Conservation (phyloP, 306 rosid genomes). For the Trifolium pratense region DNA sequence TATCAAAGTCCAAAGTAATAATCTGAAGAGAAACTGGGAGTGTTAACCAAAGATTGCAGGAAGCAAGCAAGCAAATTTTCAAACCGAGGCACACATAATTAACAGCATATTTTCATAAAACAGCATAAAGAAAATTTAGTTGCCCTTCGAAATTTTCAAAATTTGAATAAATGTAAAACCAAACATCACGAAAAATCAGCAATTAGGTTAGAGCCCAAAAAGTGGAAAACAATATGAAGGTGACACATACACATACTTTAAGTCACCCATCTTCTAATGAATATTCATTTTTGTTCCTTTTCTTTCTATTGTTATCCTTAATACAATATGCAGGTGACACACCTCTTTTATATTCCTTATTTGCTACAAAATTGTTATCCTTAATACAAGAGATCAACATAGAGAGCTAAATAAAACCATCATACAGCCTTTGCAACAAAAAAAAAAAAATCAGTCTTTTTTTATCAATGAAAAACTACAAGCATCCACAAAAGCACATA, state of each 20-base stretch:
- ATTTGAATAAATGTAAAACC: background rate
- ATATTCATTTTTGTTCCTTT: background rate
- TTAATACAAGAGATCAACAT: constrained; percentile 1
- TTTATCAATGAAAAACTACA: constrained; percentile 1
- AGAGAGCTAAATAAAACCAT: constrained; percentile 15
- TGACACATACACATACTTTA: background rate
- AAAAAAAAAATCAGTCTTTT: background rate
- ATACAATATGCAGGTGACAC: too few relatives aligned
- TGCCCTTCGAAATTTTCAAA: background rate
- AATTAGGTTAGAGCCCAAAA: background rate
- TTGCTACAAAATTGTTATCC: background rate
- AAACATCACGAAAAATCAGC: background rate
- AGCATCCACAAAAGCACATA: background rate
- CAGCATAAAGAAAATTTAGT: constrained; percentile 9
- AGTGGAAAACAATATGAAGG: background rate
- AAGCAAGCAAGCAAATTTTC: constrained; percentile 26
- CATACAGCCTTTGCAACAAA: constrained; percentile 13
- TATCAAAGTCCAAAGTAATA: constrained; percentile 23
- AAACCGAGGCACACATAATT: background rate
- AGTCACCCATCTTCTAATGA: constrained; percentile 2
- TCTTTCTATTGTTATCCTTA: constrained; percentile 18
- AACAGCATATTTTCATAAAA: constrained; percentile 23
- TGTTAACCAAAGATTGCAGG: constrained; percentile 28
- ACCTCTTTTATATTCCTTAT: constrained; percentile 17
- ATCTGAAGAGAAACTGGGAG: constrained; percentile 26